These are phyloP conservation scores for Mycena alexandri DNA, from an alignment of 768 basidiomycete species.

Conservation along the genomic window DNA sequence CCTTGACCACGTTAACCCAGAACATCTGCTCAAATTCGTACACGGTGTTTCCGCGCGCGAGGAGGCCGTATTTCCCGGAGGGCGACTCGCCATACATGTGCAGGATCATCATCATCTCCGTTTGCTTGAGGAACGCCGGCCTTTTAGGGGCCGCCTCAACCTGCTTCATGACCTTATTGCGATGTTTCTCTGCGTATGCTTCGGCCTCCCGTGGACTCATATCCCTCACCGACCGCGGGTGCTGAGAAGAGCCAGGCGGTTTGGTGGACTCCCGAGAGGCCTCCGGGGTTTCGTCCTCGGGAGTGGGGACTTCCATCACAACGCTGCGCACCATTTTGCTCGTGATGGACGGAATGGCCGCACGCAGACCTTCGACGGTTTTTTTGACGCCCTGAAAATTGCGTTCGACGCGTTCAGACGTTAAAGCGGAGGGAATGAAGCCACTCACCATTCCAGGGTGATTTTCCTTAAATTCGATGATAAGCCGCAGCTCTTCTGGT, in stretches of 20 bases:
- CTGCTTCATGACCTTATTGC: no score
- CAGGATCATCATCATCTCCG: not conserved
- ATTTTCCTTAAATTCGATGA: not conserved
- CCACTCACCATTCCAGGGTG: not conserved
- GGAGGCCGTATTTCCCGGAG: not conserved
- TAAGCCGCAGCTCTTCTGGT: not conserved
- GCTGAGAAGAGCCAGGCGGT: no score
- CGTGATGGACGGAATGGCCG: not conserved
- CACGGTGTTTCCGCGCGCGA: slow-evolving; percentile 1
- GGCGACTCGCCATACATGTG: not conserved
- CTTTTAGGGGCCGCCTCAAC: not conserved
- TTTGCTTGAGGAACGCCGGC: not conserved
- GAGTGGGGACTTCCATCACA: no score
- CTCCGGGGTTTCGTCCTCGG: no score
- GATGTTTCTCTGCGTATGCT: not conserved
- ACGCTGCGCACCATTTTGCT: slow-evolving; percentile 5
- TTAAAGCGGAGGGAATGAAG: not conserved
- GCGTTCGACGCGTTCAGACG: not conserved
- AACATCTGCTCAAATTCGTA: not conserved
- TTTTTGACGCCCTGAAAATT: not conserved
- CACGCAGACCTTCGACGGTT: not conserved
- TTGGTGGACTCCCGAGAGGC: no score
- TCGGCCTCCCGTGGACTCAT: not conserved
- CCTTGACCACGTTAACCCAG: slow-evolving; percentile 2
- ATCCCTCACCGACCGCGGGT: not conserved